Evolutionary conservation across 2,329 filamentous ascomycete species (phyloP), one percentile per base, ranked within the genome.

Genomic region (Apiospora aurea): DNA sequence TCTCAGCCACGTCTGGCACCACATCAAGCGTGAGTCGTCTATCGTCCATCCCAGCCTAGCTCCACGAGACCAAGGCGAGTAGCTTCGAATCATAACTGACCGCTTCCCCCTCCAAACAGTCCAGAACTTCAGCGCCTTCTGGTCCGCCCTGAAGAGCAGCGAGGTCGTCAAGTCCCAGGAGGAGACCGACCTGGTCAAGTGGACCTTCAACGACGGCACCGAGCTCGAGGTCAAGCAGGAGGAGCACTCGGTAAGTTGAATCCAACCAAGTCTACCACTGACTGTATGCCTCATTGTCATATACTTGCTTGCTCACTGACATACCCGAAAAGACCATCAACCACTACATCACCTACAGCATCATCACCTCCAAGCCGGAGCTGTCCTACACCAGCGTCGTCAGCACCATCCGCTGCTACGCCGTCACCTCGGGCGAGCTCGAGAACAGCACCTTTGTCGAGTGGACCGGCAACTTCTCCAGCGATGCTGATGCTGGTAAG

Each of bases 171-270:
- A 92, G 84, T 90, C 86, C 18, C 88, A 85, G 68, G 81, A 85
- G n/a, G 91, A 93, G 82, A 89, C 91, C 64, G 91, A 93, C 77
- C 83, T 93, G 71, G 87, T 92, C 78, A 87, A 88, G 81, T 93
- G 91, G 91, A 88, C 86, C 26, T 94, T 93, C 85, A 90, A 90
- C 80, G 92, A 94, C 77, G 91, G 90, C 69, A 90, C 88, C 41
- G 87, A 89, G 71, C 83, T 92, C 26, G 91, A 93, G 81, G 89
- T 94, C 76, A 93, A 93, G 89, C 90, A 92, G 84, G 92, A 94
- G 82, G 92, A 93, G 85, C 91, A 93, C 83, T 92, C 89, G 75
- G 90, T 92, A 82, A 73, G 87, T 81, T 3, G 26, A 11, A 18
- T 64, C 26, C 26, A 29, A 29, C 26, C 26, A 29, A 29, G 26